Evolutionary conservation across 352 stramenopile species (phyloP).

Genomic region (Pythium dissotocum): DNA sequence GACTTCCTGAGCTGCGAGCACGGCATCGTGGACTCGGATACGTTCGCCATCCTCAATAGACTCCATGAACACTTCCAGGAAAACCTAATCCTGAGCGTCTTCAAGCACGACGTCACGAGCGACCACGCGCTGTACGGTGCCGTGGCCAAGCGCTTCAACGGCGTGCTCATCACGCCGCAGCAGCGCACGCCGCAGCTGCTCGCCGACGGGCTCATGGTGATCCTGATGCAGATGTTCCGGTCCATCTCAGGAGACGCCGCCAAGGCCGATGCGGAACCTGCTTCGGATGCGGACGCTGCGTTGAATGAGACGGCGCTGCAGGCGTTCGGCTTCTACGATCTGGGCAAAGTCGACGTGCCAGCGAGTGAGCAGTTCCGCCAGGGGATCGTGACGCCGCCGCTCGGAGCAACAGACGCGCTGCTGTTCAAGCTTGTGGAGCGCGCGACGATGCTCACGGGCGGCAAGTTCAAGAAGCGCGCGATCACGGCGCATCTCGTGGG

Average conservation of each 20-base stretch:
- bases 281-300: conserved; percentile 10
- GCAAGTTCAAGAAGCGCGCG: conserved; percentile 57
- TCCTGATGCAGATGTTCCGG: conserved; percentile 60
- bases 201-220: conserved; percentile 46
- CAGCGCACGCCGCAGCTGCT: conserved; percentile 36
- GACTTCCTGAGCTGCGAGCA: conserved; percentile 48
- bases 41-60: conserved; percentile 51
- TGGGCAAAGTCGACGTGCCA: conserved; percentile 34
- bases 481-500: conserved; percentile 43
- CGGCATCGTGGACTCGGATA: conserved; percentile 47
- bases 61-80: conserved; percentile 53
- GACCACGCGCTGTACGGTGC: conserved; percentile 57
- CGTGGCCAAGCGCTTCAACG: conserved; percentile 57
- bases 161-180: conserved; percentile 59
- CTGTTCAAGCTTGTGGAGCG: conserved; percentile 64
- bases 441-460: conserved; percentile 53
- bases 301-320: conserved; percentile 27
- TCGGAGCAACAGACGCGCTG: conserved; percentile 45
- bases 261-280: background rate
- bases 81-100: conserved; percentile 56
- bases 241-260: conserved; percentile 22
- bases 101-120: conserved; percentile 64
- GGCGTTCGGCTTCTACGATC: conserved; percentile 60
- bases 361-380: conserved; percentile 36
- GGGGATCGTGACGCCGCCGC: conserved; percentile 30